These are phyloP conservation scores for Orbilia blumenaviensis DNA, from an alignment of 2,329 filamentous ascomycete genomes.

Conservation along the genomic window DNA sequence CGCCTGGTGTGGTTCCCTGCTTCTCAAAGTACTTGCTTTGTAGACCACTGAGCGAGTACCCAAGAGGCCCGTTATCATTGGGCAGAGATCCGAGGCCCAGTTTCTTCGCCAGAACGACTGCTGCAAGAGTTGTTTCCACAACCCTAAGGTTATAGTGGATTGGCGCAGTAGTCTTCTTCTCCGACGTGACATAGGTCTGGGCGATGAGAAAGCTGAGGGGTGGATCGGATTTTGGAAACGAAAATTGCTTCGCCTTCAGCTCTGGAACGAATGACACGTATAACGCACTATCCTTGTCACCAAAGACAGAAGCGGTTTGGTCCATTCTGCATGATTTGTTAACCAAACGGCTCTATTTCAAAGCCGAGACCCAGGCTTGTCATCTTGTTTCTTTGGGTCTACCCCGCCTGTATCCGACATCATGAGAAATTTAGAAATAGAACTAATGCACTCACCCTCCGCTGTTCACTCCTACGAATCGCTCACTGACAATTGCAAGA, in stretches of 20 bases:
- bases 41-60: constrained; percentile 83
- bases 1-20: constrained; percentile 61
- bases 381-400: constrained; percentile 1
- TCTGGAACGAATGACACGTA: constrained; percentile 88
- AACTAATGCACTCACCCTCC: constrained; percentile 73
- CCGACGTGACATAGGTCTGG: constrained; percentile 90
- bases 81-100: constrained; percentile 72
- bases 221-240: constrained; percentile 81
- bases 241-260: constrained; percentile 78
- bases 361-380: not conserved
- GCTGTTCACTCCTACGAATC: constrained; percentile 93
- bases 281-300: constrained; percentile 81
- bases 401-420: not conserved
- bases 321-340: constrained; percentile 76
- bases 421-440: too few species aligned
- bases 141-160: constrained; percentile 97
- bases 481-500: constrained; percentile 91
- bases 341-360: not conserved
- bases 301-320: constrained; percentile 94
- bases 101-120: constrained; percentile 71
- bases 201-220: constrained; percentile 92
- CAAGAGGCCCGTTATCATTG: constrained; percentile 81
- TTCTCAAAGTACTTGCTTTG: constrained; percentile 80
- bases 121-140: constrained; percentile 91
- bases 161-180: constrained; percentile 93